Evolutionary conservation across 2,329 filamentous ascomycete genomes (phyloP).

Genomic region (Aspergillus tamarii): DNA sequence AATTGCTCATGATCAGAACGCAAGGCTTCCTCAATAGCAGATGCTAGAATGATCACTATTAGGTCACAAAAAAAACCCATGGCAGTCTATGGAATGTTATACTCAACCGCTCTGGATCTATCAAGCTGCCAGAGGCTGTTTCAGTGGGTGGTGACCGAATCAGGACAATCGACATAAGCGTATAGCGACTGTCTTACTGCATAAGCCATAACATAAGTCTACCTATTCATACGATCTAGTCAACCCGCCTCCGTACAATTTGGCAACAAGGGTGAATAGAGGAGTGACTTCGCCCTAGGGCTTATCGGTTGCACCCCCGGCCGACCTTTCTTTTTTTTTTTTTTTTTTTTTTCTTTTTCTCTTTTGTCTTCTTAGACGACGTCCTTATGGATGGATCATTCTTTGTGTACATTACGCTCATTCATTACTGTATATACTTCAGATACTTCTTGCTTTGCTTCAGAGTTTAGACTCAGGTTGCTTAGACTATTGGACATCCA

Average conservation of each 20-base stretch:
- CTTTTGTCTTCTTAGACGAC: neutral
- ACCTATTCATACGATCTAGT: neutral
- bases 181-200: neutral
- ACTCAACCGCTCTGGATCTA: neutral
- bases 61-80: neutral
- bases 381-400: neutral
- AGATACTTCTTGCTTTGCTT: neutral
- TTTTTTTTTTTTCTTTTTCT: too few relatives aligned
- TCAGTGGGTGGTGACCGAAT: neutral
- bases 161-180: neutral
- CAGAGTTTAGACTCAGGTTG: neutral
- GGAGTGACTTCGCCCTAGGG: neutral
- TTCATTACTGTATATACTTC: neutral
- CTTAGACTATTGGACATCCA: neutral
- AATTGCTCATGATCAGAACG: neutral
- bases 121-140: neutral
- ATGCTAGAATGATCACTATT: too few relatives aligned
- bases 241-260: neutral
- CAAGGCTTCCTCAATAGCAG: neutral
- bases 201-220: neutral
- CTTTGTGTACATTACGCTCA: neutral
- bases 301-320: neutral
- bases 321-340: too few relatives aligned
- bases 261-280: neutral
- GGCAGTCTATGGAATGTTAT: neutral